Percentiles rank a stretch among this genome's conserved stretches.
These are phyloP conservation scores for Pleurotus tuoliensis DNA, from an alignment of 768 basidiomycete species.

Conservation along the genomic window DNA sequence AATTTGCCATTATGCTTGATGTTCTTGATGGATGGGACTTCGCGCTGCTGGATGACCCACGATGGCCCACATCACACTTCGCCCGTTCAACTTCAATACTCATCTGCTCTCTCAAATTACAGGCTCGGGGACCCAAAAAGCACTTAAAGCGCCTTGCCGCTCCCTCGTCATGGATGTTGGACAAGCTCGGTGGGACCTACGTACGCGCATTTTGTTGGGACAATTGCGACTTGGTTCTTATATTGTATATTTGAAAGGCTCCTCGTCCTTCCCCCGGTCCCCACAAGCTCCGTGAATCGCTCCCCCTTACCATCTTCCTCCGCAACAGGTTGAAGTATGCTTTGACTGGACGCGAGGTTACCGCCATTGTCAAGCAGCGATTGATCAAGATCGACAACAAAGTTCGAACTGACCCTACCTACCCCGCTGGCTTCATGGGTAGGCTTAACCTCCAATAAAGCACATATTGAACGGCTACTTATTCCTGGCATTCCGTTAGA, in stretches of 20 bases:
- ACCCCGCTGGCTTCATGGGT: constrained; percentile 98
- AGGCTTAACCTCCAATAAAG: constrained; percentile 21
- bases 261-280: constrained; percentile 97
- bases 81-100: constrained; percentile 14
- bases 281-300: constrained; percentile 97
- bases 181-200: constrained; percentile 95
- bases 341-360: constrained; percentile 93
- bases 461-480: neutral
- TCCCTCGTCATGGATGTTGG: constrained; percentile 99
- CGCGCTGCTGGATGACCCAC: constrained; percentile 35
- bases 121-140: constrained; percentile 99
- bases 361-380: constrained; percentile 91
- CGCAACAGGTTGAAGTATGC: constrained; percentile 99
- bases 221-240: constrained; percentile 7
- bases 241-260: constrained; percentile 47
- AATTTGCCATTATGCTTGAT: constrained; percentile 21
- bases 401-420: constrained; percentile 96
- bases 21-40: constrained; percentile 27
- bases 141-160: constrained; percentile 97
- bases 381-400: constrained; percentile 98
- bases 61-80: constrained; percentile 2
- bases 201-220: constrained; percentile 41
- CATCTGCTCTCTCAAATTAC: constrained; percentile 17
- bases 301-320: constrained; percentile 95
- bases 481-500: constrained; percentile 41